phyloP scores from a whole-genome alignment of 345 rosid species.

The Fremontodendron californicum region DNA sequence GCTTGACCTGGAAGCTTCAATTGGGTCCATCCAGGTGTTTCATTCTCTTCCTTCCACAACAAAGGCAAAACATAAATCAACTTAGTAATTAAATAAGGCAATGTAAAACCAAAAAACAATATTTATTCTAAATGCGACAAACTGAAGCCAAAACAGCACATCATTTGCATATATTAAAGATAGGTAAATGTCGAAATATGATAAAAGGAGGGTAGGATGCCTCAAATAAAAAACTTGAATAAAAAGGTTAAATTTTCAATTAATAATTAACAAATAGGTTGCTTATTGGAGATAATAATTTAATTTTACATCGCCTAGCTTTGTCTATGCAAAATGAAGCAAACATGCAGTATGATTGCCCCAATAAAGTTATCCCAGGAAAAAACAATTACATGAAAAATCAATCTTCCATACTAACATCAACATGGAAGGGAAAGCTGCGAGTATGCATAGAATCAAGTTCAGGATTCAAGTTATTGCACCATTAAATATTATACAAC shows the following conservation, averaged over 20 bases:
- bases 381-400: not conserved
- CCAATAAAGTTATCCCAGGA: not conserved
- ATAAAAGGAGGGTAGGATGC: not conserved
- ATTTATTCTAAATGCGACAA: not conserved
- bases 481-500: not conserved
- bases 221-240: not conserved
- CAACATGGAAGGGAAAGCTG: not conserved
- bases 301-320: not conserved
- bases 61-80: slow-evolving; percentile 33
- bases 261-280: not conserved
- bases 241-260: not conserved
- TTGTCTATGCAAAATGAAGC: not conserved
- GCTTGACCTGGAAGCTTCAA: slow-evolving; percentile 99
- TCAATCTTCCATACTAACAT: not conserved
- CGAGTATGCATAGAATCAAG: not conserved
- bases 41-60: slow-evolving; percentile 92
- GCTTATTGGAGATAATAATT: not conserved
- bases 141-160: not conserved
- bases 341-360: not conserved
- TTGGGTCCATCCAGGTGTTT: slow-evolving; percentile 97
- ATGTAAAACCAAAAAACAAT: slow-evolving; percentile 8
- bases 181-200: not conserved
- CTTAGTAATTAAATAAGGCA: slow-evolving; percentile 19
- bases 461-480: not conserved
- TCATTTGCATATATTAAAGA: not conserved